Conservation (phyloP, 805 yeast species). For the Hanseniaspora thailandica region DNA sequence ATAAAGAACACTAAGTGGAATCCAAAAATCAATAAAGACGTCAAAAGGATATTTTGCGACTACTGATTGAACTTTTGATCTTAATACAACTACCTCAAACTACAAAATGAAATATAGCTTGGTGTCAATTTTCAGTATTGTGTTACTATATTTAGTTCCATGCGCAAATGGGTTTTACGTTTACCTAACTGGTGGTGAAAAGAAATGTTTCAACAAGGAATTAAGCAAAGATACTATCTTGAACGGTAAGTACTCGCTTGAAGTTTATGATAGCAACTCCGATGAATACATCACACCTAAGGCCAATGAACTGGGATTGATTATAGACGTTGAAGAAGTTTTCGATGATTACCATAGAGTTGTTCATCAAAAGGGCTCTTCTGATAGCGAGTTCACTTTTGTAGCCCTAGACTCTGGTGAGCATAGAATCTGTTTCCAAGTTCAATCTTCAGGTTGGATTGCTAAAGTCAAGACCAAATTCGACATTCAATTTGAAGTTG, state of each 20-base stretch:
- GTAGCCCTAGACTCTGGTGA: constrained; percentile 67
- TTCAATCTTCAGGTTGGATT: constrained; percentile 50
- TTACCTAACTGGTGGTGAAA: constrained; percentile 41
- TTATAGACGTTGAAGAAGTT: constrained; percentile 46
- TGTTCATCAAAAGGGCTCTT: constrained; percentile 53
- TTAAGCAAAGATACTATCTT: constrained; percentile 39
- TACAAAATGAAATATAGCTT: constrained; percentile 4
- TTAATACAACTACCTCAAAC: too few species aligned
- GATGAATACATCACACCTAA: constrained; percentile 29
- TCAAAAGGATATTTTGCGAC: too few species aligned
- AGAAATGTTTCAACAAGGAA: constrained; percentile 48
- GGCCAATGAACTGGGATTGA: constrained; percentile 30
- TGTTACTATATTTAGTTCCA: constrained; percentile 21
- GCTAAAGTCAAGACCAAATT: constrained; percentile 46
- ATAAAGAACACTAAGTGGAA: too few species aligned
- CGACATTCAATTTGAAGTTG: constrained; percentile 54
- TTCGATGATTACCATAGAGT: constrained; percentile 70
- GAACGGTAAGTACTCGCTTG: constrained; percentile 40
- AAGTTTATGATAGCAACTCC: constrained; percentile 32
- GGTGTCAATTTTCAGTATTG: constrained; percentile 18
- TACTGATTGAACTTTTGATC: too few species aligned
- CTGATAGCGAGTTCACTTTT: constrained; percentile 60
- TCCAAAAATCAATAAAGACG: too few species aligned
- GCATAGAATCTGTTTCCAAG: constrained; percentile 58
- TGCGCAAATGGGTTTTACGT: constrained; percentile 36